Evolutionary conservation across 768 basidiomycete genomes (phyloP).

Genomic region (Chalciporus piperatus): DNA sequence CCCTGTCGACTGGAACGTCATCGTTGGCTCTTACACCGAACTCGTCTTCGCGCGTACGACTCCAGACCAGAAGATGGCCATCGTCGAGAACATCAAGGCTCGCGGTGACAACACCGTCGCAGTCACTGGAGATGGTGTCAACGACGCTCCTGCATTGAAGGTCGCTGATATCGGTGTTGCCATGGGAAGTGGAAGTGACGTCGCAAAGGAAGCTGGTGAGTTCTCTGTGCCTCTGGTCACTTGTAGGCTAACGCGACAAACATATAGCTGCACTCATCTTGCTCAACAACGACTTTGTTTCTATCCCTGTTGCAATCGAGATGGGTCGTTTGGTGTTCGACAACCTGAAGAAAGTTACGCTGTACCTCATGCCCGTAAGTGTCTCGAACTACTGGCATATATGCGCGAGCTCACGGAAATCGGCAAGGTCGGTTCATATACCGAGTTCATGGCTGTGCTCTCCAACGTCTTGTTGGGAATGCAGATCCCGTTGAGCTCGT

Average conservation of each 20-base stretch:
- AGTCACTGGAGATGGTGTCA: conserved; percentile 57
- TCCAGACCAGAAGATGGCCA: conserved; percentile 56
- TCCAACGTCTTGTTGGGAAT: conserved; percentile 57
- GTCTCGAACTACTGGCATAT: background rate
- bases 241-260: background rate
- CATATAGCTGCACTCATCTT: conserved; percentile 44
- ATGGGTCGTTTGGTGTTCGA: conserved; percentile 60
- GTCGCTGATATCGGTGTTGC: conserved; percentile 55
- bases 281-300: conserved; percentile 57
- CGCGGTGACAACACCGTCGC: conserved; percentile 50
- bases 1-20: conserved; percentile 38
- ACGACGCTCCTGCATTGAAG: conserved; percentile 51
- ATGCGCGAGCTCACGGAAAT: background rate
- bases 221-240: background rate
- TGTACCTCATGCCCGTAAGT: conserved; percentile 44
- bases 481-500: conserved; percentile 54
- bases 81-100: conserved; percentile 51
- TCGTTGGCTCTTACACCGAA: conserved; percentile 38
- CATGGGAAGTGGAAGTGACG: conserved; percentile 48
- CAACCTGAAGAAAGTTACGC: conserved; percentile 52
- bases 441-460: conserved; percentile 56
- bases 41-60: conserved; percentile 55
- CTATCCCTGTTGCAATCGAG: conserved; percentile 56
- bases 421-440: conserved; percentile 50
- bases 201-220: conserved; percentile 55